Base-by-base conservation (phyloP, 345 rosid species). In the Clarkia xantiana region DNA sequence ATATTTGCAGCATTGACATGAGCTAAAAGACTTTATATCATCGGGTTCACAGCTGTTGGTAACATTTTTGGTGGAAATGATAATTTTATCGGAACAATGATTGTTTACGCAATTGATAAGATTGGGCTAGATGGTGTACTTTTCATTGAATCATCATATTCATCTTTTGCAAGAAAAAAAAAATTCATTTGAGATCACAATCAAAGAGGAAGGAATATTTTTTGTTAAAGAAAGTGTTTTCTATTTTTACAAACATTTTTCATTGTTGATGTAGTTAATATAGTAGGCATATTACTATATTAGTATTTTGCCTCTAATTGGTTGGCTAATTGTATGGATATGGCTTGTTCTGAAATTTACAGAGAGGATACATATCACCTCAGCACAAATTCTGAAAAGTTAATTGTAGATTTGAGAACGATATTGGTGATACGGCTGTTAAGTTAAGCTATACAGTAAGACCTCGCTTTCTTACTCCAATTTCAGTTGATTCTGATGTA, bases 61-160 rank as follows among this genome's bases (percentile, higher is more conserved):
- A 9, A 96, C 29, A 84, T 91, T 48, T 91, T 96, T 53, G 79
- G 96, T 67, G 98, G 98, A 65, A 91, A 91, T 60, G 96, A 91
- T 63, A 94, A 91, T 19, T 81, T 91, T 40, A 74, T 91, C 18
- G 98, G 98, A 22, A 57, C 87, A 47, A 91, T 91, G 96, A 67
- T 91, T 63, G 96, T 94, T 53, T 93, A 86, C 74, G 96, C 96
- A 56, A 91, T 91, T 62, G 95, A 91, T 67, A 91, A 86, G 69
- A 96, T 91, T 55, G 98, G 98, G 20, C 95, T 96, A 58, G 98
- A 86, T 72, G 98, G 96, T 69, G 98, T 86, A 56, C 47, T 91
- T 66, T 91, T 96, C 46, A 91, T 91, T 58, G 96, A 91, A 65
- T 91, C 96, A 39, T 91, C 98, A 14, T 86, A 96, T 10, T 91